These are phyloP conservation scores for Phytophthora quininea DNA, from an alignment of 352 stramenopile genomes.

Conservation along the genomic window DNA sequence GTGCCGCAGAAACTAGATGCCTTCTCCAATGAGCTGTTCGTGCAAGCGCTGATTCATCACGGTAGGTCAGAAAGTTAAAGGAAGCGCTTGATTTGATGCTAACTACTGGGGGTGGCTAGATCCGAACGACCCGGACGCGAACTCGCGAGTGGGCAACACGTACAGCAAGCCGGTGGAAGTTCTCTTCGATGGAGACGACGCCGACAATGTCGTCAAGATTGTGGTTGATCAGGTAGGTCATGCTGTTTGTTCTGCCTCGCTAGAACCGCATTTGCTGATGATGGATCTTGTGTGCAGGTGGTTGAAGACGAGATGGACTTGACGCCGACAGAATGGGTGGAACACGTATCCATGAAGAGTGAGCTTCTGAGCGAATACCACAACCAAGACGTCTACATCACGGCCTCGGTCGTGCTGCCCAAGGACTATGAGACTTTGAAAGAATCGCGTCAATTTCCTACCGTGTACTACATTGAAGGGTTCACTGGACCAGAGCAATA, in stretches of 20 bases:
- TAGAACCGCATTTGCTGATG: neutral
- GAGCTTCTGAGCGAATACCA: slow-evolving; percentile 73
- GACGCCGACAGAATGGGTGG: slow-evolving; percentile 57
- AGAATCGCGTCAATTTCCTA: slow-evolving; percentile 42
- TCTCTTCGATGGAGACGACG: slow-evolving; percentile 31
- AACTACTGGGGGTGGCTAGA: slow-evolving; percentile 30
- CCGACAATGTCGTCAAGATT: slow-evolving; percentile 47
- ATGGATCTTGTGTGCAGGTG: slow-evolving; percentile 16
- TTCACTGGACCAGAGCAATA: slow-evolving; percentile 76
- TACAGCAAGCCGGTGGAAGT: slow-evolving; percentile 63
- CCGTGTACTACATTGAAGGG: slow-evolving; percentile 82
- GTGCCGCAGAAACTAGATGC: slow-evolving; percentile 57
- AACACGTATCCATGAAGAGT: slow-evolving; percentile 75
- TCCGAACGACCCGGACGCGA: slow-evolving; percentile 69
- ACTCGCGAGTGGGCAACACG: slow-evolving; percentile 62
- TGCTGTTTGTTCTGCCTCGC: neutral
- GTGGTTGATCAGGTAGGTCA: slow-evolving; percentile 52
- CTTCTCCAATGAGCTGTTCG: slow-evolving; percentile 54
- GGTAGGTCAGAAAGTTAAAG: slow-evolving; percentile 32
- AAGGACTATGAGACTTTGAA: slow-evolving; percentile 54
- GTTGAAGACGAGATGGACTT: slow-evolving; percentile 54
- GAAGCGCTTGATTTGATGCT: neutral
- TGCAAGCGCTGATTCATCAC: slow-evolving; percentile 71
- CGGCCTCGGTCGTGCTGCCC: slow-evolving; percentile 64
- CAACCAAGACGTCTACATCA: slow-evolving; percentile 70